Evolutionary conservation across 78 protist genomes (phyloP).

Genomic region (Chrysochromulina tobinii): DNA sequence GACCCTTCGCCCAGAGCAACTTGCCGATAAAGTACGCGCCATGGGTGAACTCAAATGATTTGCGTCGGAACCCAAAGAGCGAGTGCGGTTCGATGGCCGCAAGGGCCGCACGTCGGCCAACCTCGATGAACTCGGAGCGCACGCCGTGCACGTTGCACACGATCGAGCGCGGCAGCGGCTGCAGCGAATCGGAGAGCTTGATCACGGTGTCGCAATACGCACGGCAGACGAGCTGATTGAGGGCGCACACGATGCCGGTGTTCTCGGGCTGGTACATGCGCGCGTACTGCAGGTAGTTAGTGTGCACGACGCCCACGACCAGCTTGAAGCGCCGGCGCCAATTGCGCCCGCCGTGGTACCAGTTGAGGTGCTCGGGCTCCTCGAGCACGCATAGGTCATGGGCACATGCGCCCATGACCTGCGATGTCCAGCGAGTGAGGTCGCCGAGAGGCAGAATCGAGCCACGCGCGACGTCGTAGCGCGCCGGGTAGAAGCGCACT

Average conservation of each 20-base stretch:
- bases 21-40: slow-evolving; percentile 11
- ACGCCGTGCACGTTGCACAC: slow-evolving; percentile 3
- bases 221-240: background rate
- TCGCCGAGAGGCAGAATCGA: slow-evolving; percentile 5
- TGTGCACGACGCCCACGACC: slow-evolving; percentile 23
- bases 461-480: background rate
- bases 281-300: background rate
- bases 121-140: background rate
- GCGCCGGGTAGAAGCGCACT: background rate
- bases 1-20: slow-evolving; percentile 22
- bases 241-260: too few species aligned
- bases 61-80: too few species aligned
- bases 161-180: background rate
- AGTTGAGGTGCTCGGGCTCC: slow-evolving; percentile 36
- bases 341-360: background rate
- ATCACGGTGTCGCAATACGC: background rate
- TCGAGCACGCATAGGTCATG: background rate
- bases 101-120: background rate
- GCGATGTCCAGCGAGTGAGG: background rate
- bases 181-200: background rate
- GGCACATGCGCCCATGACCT: background rate
- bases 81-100: too few species aligned
- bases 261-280: background rate
- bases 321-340: background rate
- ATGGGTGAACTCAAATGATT: too few species aligned